These are phyloP conservation scores for Pulveroboletus sp. DNA, from an alignment of 768 basidiomycete species.

Conservation along the genomic window DNA sequence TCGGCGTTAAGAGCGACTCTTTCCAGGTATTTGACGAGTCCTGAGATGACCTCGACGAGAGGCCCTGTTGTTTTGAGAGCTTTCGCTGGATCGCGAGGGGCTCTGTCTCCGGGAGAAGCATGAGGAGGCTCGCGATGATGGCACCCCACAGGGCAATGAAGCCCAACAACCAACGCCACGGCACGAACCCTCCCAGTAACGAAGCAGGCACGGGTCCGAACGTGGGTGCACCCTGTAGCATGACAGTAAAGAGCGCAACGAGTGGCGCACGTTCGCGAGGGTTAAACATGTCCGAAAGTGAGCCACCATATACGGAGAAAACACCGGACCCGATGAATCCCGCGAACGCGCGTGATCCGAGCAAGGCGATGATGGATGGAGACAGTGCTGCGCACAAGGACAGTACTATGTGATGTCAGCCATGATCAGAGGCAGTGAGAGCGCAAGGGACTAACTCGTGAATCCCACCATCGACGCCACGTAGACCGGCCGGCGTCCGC, in stretches of 20 bases:
- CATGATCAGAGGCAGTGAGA: not conserved
- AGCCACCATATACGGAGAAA: slow-evolving; percentile 29
- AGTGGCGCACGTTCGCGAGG: slow-evolving; percentile 26
- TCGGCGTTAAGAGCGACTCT: slow-evolving; percentile 21
- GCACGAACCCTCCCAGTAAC: slow-evolving; percentile 15
- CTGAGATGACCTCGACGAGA: not conserved
- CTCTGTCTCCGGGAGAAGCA: slow-evolving; percentile 26
- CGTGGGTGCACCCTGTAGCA: slow-evolving; percentile 28
- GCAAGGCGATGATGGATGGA: slow-evolving; percentile 18
- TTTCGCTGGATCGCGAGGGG: slow-evolving; percentile 16
- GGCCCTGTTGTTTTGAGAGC: slow-evolving; percentile 9
- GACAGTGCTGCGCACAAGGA: slow-evolving; percentile 22
- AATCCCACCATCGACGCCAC: slow-evolving; percentile 19
- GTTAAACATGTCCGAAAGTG: slow-evolving; percentile 27
- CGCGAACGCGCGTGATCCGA: slow-evolving; percentile 17
- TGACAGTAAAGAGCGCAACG: slow-evolving; percentile 27
- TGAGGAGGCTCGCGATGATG: slow-evolving; percentile 11
- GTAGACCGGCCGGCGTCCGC: slow-evolving; percentile 23
- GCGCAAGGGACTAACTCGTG: slow-evolving; percentile 12
- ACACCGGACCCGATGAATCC: slow-evolving; percentile 24
- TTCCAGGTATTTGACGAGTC: slow-evolving; percentile 15
- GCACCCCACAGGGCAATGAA: slow-evolving; percentile 24
- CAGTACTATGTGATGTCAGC: slow-evolving; percentile 17
- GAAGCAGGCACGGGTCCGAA: slow-evolving; percentile 27
- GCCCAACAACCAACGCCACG: slow-evolving; percentile 27